Percentiles rank a stretch among this genome's conserved stretches.
Evolutionary conservation across 192 early-diverging fungal species (phyloP).

Genomic region (Geosiphon pyriformis): DNA sequence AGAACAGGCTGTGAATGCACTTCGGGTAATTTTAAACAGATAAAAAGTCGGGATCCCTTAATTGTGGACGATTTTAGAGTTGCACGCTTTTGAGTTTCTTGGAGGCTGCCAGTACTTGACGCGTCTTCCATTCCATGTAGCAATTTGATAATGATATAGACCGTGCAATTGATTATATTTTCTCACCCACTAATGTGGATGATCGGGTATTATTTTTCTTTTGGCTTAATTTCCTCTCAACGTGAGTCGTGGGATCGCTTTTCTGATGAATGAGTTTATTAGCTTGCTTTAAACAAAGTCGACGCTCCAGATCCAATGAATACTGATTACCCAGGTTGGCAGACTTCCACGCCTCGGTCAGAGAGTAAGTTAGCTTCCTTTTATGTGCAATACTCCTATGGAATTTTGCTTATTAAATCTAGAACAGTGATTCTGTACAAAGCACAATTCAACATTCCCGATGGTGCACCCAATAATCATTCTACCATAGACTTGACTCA

Average conservation of each 20-base stretch:
- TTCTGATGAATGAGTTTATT: neutral
- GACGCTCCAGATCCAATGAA: neutral
- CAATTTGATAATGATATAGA: conserved; percentile 4
- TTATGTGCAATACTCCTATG: neutral
- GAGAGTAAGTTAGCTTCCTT: neutral
- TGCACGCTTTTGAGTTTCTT: neutral
- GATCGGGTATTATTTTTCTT: conserved; percentile 1
- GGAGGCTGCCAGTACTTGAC: neutral
- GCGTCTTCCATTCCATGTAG: neutral
- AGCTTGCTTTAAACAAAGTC: neutral
- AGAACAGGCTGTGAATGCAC: neutral
- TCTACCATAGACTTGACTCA: neutral
- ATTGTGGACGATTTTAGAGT: neutral
- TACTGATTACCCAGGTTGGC: neutral
- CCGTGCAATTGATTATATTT: neutral
- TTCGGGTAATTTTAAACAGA: neutral
- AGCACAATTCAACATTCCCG: neutral
- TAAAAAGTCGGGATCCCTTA: neutral
- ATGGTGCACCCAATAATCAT: neutral
- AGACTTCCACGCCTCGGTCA: neutral
- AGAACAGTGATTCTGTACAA: neutral
- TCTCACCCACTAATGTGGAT: neutral
- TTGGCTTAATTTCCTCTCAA: neutral
- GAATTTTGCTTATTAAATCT: neutral
- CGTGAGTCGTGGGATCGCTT: neutral